Conservation (phyloP, 176 grass and related monocot species). For the Ampelocalamus luodianensis region DNA sequence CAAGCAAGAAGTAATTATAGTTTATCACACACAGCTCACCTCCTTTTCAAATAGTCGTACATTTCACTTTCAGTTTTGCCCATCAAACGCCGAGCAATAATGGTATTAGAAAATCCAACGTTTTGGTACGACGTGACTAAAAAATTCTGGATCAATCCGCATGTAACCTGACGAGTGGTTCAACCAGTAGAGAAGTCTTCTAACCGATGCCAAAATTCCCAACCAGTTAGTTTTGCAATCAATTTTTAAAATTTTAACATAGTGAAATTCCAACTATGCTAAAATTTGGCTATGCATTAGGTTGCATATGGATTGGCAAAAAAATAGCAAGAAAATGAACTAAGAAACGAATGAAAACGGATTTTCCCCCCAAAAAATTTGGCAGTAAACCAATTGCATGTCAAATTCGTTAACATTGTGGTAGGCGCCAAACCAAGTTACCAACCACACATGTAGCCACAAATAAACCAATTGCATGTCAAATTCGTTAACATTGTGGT, state of each 20-base stretch:
- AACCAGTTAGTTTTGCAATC: not conserved
- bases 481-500: not conserved
- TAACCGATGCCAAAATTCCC: not conserved
- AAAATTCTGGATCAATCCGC: not conserved
- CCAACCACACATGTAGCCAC: not conserved
- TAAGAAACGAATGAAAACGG: not conserved
- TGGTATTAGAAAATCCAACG: not conserved
- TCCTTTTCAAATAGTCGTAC: not conserved
- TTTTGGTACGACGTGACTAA: not conserved
- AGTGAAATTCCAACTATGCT: not conserved
- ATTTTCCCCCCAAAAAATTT: not conserved
- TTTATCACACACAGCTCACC: not conserved
- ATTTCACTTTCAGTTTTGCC: slow-evolving; percentile 18
- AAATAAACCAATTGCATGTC: not conserved
- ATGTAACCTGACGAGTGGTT: not conserved
- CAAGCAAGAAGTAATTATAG: not conserved
- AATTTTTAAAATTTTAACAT: not conserved
- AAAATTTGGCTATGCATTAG: not conserved
- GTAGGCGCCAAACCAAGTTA: not conserved
- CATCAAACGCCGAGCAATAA: not conserved
- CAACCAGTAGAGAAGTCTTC: not conserved
- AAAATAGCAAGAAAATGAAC: not conserved
- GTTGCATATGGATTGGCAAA: not conserved
- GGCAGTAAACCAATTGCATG: not conserved
- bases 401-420: not conserved